Evolutionary conservation across 2,329 filamentous ascomycete species (phyloP).

Genomic region (Colletotrichum brevisporum): DNA sequence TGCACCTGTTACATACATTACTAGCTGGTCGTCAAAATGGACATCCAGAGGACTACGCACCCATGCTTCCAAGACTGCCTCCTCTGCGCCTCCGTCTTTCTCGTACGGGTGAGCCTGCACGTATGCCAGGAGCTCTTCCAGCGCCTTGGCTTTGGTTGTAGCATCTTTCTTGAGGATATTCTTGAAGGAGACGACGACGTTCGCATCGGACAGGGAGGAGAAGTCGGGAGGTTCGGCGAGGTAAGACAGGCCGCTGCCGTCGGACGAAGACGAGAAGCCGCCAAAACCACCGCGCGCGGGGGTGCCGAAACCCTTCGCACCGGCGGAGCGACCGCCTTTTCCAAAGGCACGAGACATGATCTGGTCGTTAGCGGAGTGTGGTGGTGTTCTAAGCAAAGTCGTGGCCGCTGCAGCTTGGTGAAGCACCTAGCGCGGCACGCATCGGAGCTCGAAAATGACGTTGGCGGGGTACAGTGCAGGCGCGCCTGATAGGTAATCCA

Average conservation of each 20-base stretch:
- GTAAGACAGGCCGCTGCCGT: conserved; percentile 79
- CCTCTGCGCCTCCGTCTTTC: conserved; percentile 76
- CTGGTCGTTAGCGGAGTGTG: conserved; percentile 5
- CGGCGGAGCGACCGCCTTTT: conserved; percentile 34
- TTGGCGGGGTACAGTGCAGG: conserved; percentile 37
- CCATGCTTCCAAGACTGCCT: conserved; percentile 90
- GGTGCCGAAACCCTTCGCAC: conserved; percentile 36
- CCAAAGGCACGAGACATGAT: conserved; percentile 40
- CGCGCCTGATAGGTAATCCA: background rate
- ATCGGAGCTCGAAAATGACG: conserved; percentile 34
- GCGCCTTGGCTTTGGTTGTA: conserved; percentile 89
- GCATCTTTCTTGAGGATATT: conserved; percentile 93
- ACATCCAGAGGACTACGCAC: conserved; percentile 63
- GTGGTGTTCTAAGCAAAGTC: background rate
- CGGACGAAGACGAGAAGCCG: conserved; percentile 56
- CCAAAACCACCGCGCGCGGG: conserved; percentile 51
- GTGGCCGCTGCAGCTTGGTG: conserved; percentile 1
- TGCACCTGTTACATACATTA: conserved; percentile 73
- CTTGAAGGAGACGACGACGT: conserved; percentile 91
- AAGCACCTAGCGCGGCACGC: conserved; percentile 6
- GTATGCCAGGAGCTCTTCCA: conserved; percentile 85
- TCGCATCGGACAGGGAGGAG: conserved; percentile 80
- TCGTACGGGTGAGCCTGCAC: conserved; percentile 69
- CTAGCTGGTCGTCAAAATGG: conserved; percentile 49
- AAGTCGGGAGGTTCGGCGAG: conserved; percentile 89